Evolutionary conservation across 2,329 filamentous ascomycete genomes (phyloP).

Genomic region (Cercospora zeina): DNA sequence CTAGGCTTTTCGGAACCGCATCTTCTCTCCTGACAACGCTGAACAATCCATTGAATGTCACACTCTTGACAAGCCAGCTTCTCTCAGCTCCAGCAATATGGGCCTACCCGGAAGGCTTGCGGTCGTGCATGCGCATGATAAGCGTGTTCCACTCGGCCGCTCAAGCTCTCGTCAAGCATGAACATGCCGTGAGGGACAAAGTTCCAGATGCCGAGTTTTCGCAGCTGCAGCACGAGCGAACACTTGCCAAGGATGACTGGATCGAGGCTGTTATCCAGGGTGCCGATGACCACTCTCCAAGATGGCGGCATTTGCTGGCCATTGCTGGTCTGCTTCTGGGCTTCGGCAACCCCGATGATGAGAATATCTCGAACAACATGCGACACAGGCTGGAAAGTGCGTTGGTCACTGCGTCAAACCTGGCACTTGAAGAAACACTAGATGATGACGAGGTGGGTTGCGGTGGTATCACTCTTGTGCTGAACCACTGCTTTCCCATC

Average conservation of each 20-base stretch:
- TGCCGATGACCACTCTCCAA: slow-evolving; percentile 61
- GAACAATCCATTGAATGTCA: slow-evolving; percentile 73
- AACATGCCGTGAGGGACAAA: slow-evolving; percentile 40
- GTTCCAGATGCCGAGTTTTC: slow-evolving; percentile 32
- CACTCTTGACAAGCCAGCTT: slow-evolving; percentile 70
- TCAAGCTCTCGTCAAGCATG: slow-evolving; percentile 55
- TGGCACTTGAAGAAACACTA: slow-evolving; percentile 65
- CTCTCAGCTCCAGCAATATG: slow-evolving; percentile 72
- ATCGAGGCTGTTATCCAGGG: slow-evolving; percentile 59
- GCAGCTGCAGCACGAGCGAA: slow-evolving; percentile 37
- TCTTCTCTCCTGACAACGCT: slow-evolving; percentile 67
- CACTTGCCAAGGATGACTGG: slow-evolving; percentile 55
- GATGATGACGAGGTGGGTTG: slow-evolving; percentile 53
- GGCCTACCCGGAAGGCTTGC: slow-evolving; percentile 61
- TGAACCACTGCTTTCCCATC: slow-evolving; percentile 75
- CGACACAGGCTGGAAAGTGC: slow-evolving; percentile 69
- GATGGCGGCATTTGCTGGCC: slow-evolving; percentile 84
- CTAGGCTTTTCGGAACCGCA: slow-evolving; percentile 62
- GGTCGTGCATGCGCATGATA: slow-evolving; percentile 64
- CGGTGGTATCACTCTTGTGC: slow-evolving; percentile 62
- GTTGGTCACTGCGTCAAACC: slow-evolving; percentile 71
- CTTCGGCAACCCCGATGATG: slow-evolving; percentile 64
- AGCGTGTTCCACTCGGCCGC: slow-evolving; percentile 71
- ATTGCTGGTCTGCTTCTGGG: slow-evolving; percentile 77
- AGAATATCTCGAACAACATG: slow-evolving; percentile 64